A percentile compares a stretch with the other conserved stretches of the same genome.
Evolutionary conservation across 73 alveolate genomes (phyloP).

Genomic region (Symbiodinium pilosum): DNA sequence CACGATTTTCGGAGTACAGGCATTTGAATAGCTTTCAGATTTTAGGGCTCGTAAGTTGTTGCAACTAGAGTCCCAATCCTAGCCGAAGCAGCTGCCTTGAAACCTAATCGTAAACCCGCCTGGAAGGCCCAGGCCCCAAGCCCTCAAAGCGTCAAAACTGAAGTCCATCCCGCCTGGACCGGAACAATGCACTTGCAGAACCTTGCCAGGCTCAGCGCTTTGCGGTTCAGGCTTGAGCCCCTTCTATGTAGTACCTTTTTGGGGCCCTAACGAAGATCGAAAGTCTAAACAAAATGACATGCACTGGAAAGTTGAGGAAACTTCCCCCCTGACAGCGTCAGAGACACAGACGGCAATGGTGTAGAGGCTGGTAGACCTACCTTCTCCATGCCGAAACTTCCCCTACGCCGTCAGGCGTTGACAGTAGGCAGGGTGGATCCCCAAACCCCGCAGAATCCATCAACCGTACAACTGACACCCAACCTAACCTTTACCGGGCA

Average conservation of each 20-base stretch:
- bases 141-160: background rate
- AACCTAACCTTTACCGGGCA: background rate
- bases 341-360: too few species aligned
- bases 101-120: background rate
- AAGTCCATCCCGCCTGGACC: background rate
- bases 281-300: too few species aligned
- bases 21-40: too few species aligned
- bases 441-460: background rate
- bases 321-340: too few species aligned
- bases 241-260: too few species aligned
- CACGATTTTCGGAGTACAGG: too few species aligned
- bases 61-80: background rate
- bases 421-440: background rate
- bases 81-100: background rate
- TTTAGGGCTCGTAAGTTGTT: background rate
- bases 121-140: background rate
- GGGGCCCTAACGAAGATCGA: too few species aligned
- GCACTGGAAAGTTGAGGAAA: too few species aligned
- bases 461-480: background rate
- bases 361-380: too few species aligned
- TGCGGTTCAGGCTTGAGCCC: background rate
- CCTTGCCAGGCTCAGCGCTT: background rate
- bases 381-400: too few species aligned
- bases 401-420: too few species aligned
- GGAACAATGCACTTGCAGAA: constrained; percentile 13